Evolutionary conservation across 257 asterid species (phyloP).

Genomic region (Anisodus tanguticus): DNA sequence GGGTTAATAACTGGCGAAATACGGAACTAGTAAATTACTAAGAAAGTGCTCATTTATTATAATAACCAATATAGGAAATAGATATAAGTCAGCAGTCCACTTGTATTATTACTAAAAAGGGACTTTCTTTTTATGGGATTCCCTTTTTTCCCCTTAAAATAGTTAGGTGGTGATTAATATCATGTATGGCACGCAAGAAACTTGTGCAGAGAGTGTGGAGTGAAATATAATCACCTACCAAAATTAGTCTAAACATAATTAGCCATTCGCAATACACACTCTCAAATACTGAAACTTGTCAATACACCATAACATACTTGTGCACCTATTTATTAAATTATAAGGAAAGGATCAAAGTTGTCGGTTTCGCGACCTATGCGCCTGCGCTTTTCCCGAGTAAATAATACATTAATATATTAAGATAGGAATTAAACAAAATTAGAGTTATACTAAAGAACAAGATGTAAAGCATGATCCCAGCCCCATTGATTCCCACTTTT

Average conservation of each 20-base stretch:
- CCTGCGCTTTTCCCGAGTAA: background rate
- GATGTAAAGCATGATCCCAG: background rate
- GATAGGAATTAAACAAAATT: background rate
- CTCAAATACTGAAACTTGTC: background rate
- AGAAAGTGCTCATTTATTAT: background rate
- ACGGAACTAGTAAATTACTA: background rate
- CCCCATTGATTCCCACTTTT: constrained; percentile 1
- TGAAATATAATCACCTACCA: background rate
- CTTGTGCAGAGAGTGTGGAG: constrained; percentile 22
- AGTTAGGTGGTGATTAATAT: background rate
- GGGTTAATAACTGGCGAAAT: background rate
- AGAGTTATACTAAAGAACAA: background rate
- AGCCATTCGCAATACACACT: background rate
- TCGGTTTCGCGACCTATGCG: background rate
- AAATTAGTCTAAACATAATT: background rate
- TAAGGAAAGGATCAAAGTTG: background rate
- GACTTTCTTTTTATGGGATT: background rate
- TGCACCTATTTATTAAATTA: background rate
- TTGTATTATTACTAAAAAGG: background rate
- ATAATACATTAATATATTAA: background rate
- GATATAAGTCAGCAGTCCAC: background rate
- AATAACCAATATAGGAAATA: background rate
- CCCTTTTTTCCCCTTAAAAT: background rate
- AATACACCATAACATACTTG: background rate
- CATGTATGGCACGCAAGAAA: constrained; percentile 15